Percentiles rank a stretch among this genome's conserved stretches.
Conservation (phyloP, 805 yeast genomes). For the Kuraishia hungarica region DNA sequence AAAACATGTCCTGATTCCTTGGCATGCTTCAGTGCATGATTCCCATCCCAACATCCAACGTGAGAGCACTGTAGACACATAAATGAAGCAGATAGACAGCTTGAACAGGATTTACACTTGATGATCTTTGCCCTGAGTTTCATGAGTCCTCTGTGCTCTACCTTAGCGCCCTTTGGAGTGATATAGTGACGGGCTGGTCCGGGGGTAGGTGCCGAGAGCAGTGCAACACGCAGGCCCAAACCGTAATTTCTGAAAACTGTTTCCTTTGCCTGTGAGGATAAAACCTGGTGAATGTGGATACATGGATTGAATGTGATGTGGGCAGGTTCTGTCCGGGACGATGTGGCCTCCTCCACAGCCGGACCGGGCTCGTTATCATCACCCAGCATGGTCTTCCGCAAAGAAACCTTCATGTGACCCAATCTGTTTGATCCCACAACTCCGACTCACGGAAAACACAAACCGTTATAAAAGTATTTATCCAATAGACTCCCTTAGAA, state of each 20-base stretch:
- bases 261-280: conserved; percentile 39
- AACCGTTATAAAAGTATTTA: no score
- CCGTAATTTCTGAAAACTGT: conserved; percentile 40
- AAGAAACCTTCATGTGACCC: background rate
- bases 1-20: conserved; percentile 40
- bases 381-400: no score
- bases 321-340: background rate
- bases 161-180: conserved; percentile 27
- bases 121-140: conserved; percentile 34
- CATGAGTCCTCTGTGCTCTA: conserved; percentile 27
- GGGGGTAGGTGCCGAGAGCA: conserved; percentile 15
- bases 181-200: conserved; percentile 14
- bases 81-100: conserved; percentile 32
- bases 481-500: background rate
- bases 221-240: conserved; percentile 40
- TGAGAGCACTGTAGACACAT: conserved; percentile 75
- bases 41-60: conserved; percentile 55
- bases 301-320: conserved; percentile 34
- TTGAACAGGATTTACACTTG: conserved; percentile 42
- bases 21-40: conserved; percentile 40
- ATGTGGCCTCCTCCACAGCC: background rate
- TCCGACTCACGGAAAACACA: background rate
- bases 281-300: conserved; percentile 37
- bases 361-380: background rate
- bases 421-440: background rate